Evolutionary conservation across 106 monocot genomes (phyloP).

Genomic region (Gastrodia elata): DNA sequence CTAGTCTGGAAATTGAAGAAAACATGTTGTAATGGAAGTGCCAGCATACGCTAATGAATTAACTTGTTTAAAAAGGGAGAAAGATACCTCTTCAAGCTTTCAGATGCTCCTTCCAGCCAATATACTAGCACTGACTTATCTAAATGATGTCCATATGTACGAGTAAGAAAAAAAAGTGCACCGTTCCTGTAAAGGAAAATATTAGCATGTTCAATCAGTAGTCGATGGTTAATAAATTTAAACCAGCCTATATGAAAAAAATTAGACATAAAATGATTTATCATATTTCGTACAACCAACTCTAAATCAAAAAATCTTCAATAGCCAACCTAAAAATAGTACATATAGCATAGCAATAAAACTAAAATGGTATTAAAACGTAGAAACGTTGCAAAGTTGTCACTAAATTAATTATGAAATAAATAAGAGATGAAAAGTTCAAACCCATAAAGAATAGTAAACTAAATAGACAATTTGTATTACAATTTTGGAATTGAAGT

Average conservation of each 20-base stretch:
- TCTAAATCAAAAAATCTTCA: too few species aligned
- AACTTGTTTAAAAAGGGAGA: background rate
- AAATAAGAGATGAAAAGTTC: too few species aligned
- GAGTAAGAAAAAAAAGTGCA: constrained; percentile 61
- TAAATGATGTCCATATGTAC: constrained; percentile 42
- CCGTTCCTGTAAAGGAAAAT: constrained; percentile 42
- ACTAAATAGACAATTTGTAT: too few species aligned
- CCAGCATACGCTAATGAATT: background rate
- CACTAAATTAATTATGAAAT: too few species aligned
- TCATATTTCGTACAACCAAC: background rate
- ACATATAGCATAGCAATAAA: too few species aligned
- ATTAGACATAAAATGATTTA: background rate
- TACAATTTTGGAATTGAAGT: too few species aligned
- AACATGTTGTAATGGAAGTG: background rate
- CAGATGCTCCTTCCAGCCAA: constrained; percentile 59
- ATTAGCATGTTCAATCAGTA: background rate
- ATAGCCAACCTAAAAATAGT: too few species aligned
- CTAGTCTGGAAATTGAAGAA: background rate
- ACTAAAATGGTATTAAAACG: too few species aligned
- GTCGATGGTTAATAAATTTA: background rate
- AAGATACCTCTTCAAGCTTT: constrained; percentile 60
- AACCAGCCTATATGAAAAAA: background rate
- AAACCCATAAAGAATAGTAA: too few species aligned
- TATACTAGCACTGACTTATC: constrained; percentile 39
- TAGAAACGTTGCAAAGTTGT: too few species aligned